Evolutionary conservation across 2,329 filamentous ascomycete genomes (phyloP).

Genomic region (Canariomyces notabilis): DNA sequence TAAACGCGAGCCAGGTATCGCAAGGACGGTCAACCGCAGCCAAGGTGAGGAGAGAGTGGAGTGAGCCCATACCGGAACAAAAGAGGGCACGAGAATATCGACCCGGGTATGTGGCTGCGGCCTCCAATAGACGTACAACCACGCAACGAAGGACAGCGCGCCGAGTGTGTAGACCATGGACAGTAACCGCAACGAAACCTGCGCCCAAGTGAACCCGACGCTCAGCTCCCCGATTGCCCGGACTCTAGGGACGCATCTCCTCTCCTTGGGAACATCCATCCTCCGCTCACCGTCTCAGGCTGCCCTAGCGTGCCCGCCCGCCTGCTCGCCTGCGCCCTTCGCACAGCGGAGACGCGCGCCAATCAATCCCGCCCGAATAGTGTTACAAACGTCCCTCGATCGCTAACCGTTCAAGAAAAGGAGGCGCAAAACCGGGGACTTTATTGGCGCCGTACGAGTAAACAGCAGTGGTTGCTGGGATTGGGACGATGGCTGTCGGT

Average conservation of each 20-base stretch:
- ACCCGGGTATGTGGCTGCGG: slow-evolving; percentile 15
- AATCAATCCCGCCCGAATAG: no score
- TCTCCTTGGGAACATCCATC: not conserved
- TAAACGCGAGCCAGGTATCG: no score
- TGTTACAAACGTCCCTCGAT: no score
- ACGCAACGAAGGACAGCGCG: slow-evolving; percentile 16
- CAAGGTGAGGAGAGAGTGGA: not conserved
- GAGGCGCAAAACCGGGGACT: no score
- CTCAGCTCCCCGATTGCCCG: slow-evolving; percentile 6
- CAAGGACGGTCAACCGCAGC: not conserved
- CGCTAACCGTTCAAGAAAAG: no score
- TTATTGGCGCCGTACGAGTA: no score
- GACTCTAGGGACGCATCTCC: slow-evolving; percentile 5
- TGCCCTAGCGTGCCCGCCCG: no score
- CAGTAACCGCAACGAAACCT: slow-evolving; percentile 13
- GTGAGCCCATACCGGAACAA: slow-evolving; percentile 17
- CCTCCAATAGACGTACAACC: slow-evolving; percentile 17
- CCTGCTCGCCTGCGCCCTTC: no score
- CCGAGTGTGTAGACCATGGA: slow-evolving; percentile 13
- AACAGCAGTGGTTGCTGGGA: no score
- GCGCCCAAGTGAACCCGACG: slow-evolving; percentile 12
- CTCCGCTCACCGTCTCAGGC: no score
- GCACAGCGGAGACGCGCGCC: no score
- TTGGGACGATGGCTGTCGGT: no score
- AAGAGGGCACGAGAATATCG: slow-evolving; percentile 22